Percentiles rank a stretch among this genome's conserved stretches.
Conservation (phyloP, 345 rosid genomes). For the Mallotus nudiflorus region DNA sequence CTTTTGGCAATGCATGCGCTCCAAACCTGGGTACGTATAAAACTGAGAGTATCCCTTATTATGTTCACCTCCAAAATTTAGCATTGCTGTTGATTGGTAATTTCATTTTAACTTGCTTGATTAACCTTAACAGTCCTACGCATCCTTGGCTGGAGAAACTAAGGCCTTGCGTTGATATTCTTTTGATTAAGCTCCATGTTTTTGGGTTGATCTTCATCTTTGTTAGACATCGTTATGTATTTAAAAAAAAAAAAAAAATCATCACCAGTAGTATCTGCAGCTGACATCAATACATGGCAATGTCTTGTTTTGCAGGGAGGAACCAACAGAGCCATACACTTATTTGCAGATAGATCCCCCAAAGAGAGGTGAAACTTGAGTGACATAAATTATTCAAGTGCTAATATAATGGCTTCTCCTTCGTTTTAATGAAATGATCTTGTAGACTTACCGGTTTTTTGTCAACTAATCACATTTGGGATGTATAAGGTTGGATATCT, state of each 20-base stretch:
- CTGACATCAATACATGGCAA: background rate
- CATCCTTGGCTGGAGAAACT: background rate
- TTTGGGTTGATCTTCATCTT: background rate
- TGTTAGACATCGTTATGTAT: no score
- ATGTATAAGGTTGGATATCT: slow-evolving; percentile 7
- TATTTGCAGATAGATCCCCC: slow-evolving; percentile 84
- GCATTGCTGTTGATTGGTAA: background rate
- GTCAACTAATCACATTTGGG: background rate
- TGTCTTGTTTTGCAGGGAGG: slow-evolving; percentile 64
- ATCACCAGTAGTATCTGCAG: background rate
- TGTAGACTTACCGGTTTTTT: background rate
- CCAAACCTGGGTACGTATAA: slow-evolving; percentile 83
- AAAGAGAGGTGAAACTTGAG: slow-evolving; percentile 67
- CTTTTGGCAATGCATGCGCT: slow-evolving; percentile 91
- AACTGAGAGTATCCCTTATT: background rate
- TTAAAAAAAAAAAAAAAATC: no score
- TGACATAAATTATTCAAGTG: slow-evolving; percentile 13
- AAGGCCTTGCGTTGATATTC: background rate
- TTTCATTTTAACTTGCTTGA: background rate
- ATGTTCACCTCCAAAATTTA: background rate
- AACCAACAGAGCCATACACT: slow-evolving; percentile 81
- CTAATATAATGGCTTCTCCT: background rate
- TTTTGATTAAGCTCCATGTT: no score
- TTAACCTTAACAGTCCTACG: no score
- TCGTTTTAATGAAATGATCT: background rate